A percentile compares a stretch with the other conserved stretches of the same genome.
Conservation (phyloP, 768 basidiomycete genomes). For the Porpolomopsis calyptriformis region DNA sequence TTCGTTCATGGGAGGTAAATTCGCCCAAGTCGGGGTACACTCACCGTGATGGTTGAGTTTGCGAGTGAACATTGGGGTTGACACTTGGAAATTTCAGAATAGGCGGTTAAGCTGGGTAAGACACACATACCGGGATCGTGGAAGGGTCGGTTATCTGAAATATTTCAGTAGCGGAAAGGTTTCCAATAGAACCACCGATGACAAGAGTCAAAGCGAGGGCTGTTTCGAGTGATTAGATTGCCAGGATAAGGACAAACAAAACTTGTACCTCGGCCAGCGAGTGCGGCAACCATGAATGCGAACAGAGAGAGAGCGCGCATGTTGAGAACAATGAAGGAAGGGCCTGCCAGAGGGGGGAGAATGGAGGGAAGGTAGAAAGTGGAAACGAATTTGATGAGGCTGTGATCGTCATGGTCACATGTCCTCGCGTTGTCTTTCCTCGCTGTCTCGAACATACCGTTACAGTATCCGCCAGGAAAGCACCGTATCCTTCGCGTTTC, state of each 20-base stretch:
- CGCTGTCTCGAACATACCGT: not conserved
- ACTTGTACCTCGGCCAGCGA: constrained; percentile 11
- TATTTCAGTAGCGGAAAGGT: constrained; percentile 3
- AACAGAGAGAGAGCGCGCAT: not conserved
- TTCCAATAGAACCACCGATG: constrained; percentile 5
- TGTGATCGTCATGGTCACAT: not conserved
- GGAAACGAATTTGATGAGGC: not conserved
- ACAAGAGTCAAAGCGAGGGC: constrained; percentile 8
- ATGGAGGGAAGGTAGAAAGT: not conserved
- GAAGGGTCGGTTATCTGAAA: constrained; percentile 2
- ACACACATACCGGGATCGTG: not conserved
- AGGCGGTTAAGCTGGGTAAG: not conserved
- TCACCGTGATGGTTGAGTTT: constrained; percentile 11
- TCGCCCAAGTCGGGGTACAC: constrained; percentile 15
- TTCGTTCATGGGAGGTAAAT: not conserved
- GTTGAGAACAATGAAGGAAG: constrained; percentile 4
- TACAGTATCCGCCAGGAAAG: too few species aligned
- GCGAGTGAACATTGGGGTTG: constrained; percentile 1
- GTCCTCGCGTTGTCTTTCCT: not conserved
- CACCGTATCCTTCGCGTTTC: too few species aligned
- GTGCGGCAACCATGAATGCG: constrained; percentile 6
- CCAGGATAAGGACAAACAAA: not conserved
- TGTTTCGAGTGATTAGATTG: not conserved
- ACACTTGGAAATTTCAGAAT: not conserved
- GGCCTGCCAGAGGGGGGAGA: constrained; percentile 11